Evolutionary conservation across 148 eudicot genomes (phyloP).

Genomic region (Cornus controversa): DNA sequence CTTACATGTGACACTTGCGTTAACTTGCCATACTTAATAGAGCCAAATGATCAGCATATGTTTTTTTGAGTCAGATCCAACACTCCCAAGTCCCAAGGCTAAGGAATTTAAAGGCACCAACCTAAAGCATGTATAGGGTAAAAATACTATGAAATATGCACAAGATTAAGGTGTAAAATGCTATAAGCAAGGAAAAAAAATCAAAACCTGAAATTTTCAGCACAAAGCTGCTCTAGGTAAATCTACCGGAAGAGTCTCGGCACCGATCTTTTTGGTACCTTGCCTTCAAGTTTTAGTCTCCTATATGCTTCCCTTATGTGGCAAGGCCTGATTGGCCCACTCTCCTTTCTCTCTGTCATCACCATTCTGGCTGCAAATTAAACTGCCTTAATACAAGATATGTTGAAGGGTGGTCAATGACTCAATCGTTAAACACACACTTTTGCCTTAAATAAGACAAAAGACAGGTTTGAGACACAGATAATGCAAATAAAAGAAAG

Average conservation of each 20-base stretch:
- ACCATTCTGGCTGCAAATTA: conserved; percentile 68
- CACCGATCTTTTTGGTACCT: conserved; percentile 79
- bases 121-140: no score
- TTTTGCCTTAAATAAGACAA: background rate
- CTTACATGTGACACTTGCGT: no score
- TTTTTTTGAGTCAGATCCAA: no score
- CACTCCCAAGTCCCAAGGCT: no score
- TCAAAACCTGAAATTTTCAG: background rate
- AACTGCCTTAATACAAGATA: background rate
- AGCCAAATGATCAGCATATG: no score
- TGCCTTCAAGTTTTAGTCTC: conserved; percentile 87
- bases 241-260: conserved; percentile 80
- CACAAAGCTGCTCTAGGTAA: background rate
- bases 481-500: background rate
- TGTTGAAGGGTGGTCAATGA: background rate
- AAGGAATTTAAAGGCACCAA: no score
- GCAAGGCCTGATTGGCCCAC: conserved; percentile 89
- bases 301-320: conserved; percentile 89
- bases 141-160: background rate
- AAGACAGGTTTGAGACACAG: background rate
- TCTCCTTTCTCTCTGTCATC: conserved; percentile 82
- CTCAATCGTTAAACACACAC: background rate
- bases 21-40: no score
- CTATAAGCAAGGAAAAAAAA: background rate
- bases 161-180: background rate